These are phyloP conservation scores for Fusarium buharicum DNA, from an alignment of 2,329 filamentous ascomycete genomes.

Conservation along the genomic window DNA sequence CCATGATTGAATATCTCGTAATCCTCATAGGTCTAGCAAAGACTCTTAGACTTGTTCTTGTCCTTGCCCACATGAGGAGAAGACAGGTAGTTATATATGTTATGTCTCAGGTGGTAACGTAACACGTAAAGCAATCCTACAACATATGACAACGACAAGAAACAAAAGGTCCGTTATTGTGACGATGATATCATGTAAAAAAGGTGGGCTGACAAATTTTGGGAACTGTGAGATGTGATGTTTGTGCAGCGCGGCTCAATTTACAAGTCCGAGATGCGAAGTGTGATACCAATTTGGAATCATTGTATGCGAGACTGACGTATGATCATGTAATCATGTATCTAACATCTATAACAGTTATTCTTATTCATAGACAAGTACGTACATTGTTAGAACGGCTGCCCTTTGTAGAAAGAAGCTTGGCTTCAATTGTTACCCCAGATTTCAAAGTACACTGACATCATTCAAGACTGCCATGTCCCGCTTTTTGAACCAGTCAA, in stretches of 20 bases:
- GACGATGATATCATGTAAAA: constrained; percentile 19
- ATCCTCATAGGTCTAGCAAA: constrained; percentile 19
- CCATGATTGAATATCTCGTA: constrained; percentile 50
- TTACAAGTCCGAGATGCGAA: neutral
- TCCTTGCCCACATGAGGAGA: constrained; percentile 27
- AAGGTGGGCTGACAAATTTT: constrained; percentile 29
- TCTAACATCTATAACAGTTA: too few relatives aligned
- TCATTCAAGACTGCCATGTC: constrained; percentile 13
- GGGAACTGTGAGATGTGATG: neutral
- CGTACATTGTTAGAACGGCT: neutral
- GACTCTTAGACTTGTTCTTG: constrained; percentile 15
- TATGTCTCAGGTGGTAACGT: neutral
- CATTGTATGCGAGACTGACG: constrained; percentile 7
- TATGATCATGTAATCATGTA: neutral
- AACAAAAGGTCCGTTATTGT: neutral
- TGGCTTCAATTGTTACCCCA: constrained; percentile 22
- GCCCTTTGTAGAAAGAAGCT: neutral
- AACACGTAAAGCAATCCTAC: neutral
- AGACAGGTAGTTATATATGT: neutral
- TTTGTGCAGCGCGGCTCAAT: too few relatives aligned
- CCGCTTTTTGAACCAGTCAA: constrained; percentile 24
- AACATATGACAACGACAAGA: neutral
- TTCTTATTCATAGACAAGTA: too few relatives aligned
- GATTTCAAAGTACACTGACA: constrained; percentile 38
- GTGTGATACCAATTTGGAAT: neutral